These are phyloP conservation scores for Triticum dicoccoides DNA, from an alignment of 176 grass and related monocot species.

Conservation along the genomic window DNA sequence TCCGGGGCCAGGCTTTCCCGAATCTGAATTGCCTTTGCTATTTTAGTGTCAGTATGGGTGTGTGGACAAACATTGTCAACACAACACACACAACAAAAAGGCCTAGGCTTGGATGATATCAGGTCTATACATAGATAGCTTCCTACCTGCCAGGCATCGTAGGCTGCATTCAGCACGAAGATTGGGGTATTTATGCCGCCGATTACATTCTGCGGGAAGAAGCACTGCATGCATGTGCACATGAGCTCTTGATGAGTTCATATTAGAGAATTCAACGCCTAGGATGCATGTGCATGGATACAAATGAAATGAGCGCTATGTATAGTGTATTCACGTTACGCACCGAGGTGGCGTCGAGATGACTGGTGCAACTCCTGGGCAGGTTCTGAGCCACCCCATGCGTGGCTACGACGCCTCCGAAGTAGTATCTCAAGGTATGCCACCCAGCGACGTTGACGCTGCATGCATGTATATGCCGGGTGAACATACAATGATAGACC, in stretches of 20 bases:
- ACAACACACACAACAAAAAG: too few relatives aligned
- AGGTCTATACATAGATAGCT: too few relatives aligned
- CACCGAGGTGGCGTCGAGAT: constrained; percentile 66
- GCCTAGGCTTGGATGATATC: background rate
- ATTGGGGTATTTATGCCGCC: constrained; percentile 58
- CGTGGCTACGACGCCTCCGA: constrained; percentile 41
- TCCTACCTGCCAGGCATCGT: constrained; percentile 83
- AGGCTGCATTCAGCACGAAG: constrained; percentile 86
- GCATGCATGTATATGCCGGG: constrained; percentile 9
- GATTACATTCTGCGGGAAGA: constrained; percentile 82
- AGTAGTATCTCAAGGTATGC: constrained; percentile 51
- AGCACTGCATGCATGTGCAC: constrained; percentile 53
- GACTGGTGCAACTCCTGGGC: constrained; percentile 50
- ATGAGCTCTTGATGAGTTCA: background rate
- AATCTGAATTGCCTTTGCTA: constrained; percentile 36
- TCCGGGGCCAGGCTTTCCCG: constrained; percentile 57
- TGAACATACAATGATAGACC: background rate
- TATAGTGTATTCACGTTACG: background rate
- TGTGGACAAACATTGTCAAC: background rate
- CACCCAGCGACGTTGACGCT: constrained; percentile 62
- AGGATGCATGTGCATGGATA: too few relatives aligned
- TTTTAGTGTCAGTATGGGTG: background rate
- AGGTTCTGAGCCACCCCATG: constrained; percentile 68
- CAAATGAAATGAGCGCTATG: too few relatives aligned
- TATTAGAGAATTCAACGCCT: background rate